A percentile compares a stretch with the other conserved stretches of the same genome.
Conservation (phyloP, 176 grass and related monocot species). For the Thinopyrum elongatum region DNA sequence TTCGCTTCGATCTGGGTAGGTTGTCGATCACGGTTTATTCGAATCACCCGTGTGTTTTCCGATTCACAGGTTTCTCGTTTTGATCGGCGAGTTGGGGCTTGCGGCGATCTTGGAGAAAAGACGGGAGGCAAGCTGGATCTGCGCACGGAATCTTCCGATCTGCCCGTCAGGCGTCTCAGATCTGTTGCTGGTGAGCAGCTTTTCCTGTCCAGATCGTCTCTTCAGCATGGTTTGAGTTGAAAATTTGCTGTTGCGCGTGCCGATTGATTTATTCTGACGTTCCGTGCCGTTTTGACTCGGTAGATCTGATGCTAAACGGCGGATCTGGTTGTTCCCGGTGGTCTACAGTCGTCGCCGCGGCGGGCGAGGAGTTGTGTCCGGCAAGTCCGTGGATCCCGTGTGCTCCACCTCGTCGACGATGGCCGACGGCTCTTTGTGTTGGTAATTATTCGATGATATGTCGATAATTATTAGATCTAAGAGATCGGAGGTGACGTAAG, state of each 20-base stretch:
- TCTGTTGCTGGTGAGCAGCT: not conserved
- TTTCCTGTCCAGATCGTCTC: fast-evolving
- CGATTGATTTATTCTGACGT: not conserved
- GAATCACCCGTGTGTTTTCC: not conserved
- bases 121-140: not conserved
- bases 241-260: fast-evolving
- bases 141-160: not conserved
- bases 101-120: not conserved
- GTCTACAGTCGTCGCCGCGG: fast-evolving
- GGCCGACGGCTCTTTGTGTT: constrained; percentile 32
- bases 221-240: fast-evolving
- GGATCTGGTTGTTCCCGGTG: not conserved
- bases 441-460: constrained; percentile 42
- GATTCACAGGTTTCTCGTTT: not conserved
- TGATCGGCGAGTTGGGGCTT: not conserved
- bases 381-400: too few relatives aligned
- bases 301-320: not conserved
- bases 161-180: not conserved
- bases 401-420: not conserved
- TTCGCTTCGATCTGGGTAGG: not conserved
- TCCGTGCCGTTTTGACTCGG: not conserved
- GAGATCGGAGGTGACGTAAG: constrained; percentile 30
- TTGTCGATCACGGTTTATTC: not conserved
- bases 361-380: not conserved
- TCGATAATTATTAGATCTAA: constrained; percentile 57